Evolutionary conservation across 179 eudicot genomes (phyloP).

Genomic region (Silene coronaria): DNA sequence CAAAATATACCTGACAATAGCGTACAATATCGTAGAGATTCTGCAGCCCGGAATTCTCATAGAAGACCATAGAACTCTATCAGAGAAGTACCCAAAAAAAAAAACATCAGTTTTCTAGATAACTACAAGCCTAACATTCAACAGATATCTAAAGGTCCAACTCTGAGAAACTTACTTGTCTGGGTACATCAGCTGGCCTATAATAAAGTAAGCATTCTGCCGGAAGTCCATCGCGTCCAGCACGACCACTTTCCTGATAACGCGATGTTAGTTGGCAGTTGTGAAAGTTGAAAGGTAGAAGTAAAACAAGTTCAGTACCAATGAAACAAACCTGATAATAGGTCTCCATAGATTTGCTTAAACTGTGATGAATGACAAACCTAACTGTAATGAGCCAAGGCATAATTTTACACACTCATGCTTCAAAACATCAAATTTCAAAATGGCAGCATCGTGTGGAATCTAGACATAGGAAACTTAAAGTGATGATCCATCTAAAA

Average conservation of each 20-base stretch:
- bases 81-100: slow-evolving; percentile 19
- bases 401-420: not conserved
- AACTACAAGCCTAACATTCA: slow-evolving; percentile 9
- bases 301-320: slow-evolving; percentile 9
- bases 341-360: slow-evolving; percentile 99
- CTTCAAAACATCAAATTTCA: not conserved
- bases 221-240: slow-evolving; percentile 99
- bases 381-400: slow-evolving; percentile 62
- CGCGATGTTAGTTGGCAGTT: slow-evolving; percentile 17
- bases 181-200: slow-evolving; percentile 90
- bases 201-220: slow-evolving; percentile 84
- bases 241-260: slow-evolving; percentile 97
- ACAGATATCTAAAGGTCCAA: slow-evolving; percentile 7
- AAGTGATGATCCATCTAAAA: not conserved
- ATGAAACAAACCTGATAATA: slow-evolving; percentile 76
- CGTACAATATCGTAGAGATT: slow-evolving; percentile 87
- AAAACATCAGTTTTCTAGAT: not conserved
- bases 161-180: slow-evolving; percentile 51
- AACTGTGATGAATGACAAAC: slow-evolving; percentile 88
- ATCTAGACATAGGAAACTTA: not conserved
- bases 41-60: slow-evolving; percentile 86
- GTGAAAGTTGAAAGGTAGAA: not conserved
- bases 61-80: slow-evolving; percentile 99
- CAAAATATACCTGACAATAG: slow-evolving; percentile 63
- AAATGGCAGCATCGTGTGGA: not conserved